Evolutionary conservation across 2,329 filamentous ascomycete genomes (phyloP).

Genomic region (Didymosphaeria variabile): DNA sequence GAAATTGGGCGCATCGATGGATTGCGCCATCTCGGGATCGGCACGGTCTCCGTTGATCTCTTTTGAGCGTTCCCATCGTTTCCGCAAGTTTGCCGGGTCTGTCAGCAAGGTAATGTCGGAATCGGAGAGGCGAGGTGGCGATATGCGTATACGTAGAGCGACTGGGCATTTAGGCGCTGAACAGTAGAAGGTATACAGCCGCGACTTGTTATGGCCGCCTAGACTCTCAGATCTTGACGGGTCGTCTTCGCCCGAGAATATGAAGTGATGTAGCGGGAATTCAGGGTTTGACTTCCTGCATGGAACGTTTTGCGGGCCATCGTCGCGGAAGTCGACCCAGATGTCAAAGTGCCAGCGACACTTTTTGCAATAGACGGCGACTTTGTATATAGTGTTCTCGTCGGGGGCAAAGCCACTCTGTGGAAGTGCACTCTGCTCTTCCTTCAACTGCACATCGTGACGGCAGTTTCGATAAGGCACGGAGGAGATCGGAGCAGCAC

Average conservation of each 20-base stretch:
- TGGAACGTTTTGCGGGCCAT: constrained; percentile 47
- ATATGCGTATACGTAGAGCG: constrained; percentile 61
- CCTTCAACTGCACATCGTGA: constrained; percentile 68
- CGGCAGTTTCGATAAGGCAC: constrained; percentile 60
- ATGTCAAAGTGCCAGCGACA: constrained; percentile 72
- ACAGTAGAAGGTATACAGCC: constrained; percentile 62
- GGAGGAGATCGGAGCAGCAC: constrained; percentile 36
- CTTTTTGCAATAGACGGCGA: constrained; percentile 68
- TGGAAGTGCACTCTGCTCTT: constrained; percentile 62
- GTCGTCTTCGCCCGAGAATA: constrained; percentile 34
- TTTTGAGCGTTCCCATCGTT: constrained; percentile 63
- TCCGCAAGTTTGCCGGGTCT: constrained; percentile 61
- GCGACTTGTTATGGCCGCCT: constrained; percentile 29
- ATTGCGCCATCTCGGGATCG: constrained; percentile 60
- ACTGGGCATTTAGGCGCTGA: constrained; percentile 66
- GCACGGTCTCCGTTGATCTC: constrained; percentile 63
- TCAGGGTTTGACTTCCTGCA: constrained; percentile 56
- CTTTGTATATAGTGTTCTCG: constrained; percentile 58
- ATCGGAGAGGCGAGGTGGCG: constrained; percentile 60
- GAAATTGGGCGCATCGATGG: constrained; percentile 64
- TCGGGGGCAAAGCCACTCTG: constrained; percentile 52
- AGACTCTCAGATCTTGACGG: constrained; percentile 21
- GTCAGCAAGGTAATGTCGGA: constrained; percentile 62
- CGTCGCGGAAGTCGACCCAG: constrained; percentile 59
- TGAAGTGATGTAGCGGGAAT: constrained; percentile 70